Base-by-base conservation (phyloP, 2,329 filamentous ascomycete genomes). In the Cladosporium cucumerinum region DNA sequence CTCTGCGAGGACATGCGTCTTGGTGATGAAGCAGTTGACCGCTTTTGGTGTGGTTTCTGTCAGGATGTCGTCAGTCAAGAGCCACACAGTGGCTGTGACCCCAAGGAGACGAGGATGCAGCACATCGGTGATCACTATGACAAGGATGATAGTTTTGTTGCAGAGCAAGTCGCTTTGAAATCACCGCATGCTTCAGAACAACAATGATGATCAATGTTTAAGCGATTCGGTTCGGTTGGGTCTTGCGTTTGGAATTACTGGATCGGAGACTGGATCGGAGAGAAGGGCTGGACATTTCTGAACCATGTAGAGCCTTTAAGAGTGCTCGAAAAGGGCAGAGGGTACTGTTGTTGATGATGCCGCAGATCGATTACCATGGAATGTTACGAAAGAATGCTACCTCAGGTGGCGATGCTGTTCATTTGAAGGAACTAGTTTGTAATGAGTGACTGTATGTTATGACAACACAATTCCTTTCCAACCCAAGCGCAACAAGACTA, bases 111-210 rank as follows among this genome's bases (percentile, higher is more conserved):
- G 28, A 28, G 68, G 87, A 87, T 86, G 68, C 80, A 93, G 69
- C 92, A 97, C 72, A 93, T 96, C 68, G 91, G 93, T 65, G 76
- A 85, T 18, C 90, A 92, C 72, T 87, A 89, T 67, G 84, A 83
- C 62, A 86, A 86, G 30, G 82, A 85, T 2, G 74, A 78, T 7
- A 81, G 12, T 36, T 14, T 36, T 16, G 36, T 21, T 46, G n/a
- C 39, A 21, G 39, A 46, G n/a, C 7, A 21, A 10, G 39, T 46
- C 39, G n/a, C 2, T 46, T 46, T 21, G 39, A 8, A 46, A n/a
- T 12, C 39, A 4, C n/a, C n/a, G 10, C 39, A 21, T 3, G 39
- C 39, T 21, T 46, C n/a, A 46, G n/a, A 12, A 21, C 1, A 12
- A 21, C 1, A 21, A 46, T 21, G 39, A 12, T 5, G 8, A 46